A percentile compares a stretch with the other conserved stretches of the same genome.
Conservation (phyloP, 345 rosid genomes). For the Barbarea vulgaris region DNA sequence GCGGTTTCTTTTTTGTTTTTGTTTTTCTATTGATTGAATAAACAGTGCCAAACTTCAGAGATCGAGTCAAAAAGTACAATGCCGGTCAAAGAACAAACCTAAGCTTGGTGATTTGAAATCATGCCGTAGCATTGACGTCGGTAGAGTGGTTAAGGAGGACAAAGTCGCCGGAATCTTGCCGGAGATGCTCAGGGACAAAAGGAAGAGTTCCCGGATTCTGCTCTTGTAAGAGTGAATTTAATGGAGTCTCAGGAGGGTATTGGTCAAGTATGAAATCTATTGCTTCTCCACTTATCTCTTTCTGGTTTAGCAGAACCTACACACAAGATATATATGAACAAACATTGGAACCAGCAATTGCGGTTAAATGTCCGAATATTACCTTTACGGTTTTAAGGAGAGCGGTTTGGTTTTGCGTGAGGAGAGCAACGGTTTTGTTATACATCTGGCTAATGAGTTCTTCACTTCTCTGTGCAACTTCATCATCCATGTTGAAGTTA, state of each 20-base stretch:
- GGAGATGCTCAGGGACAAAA: constrained; percentile 45
- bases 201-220: constrained; percentile 76
- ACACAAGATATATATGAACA: neutral
- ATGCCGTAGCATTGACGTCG: constrained; percentile 32
- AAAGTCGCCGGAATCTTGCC: constrained; percentile 44
- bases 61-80: constrained; percentile 6
- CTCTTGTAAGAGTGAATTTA: constrained; percentile 65
- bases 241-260: constrained; percentile 76
- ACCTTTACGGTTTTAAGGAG: constrained; percentile 87
- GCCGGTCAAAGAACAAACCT: neutral
- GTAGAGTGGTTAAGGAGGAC: constrained; percentile 48
- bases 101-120: neutral
- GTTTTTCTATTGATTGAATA: neutral
- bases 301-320: constrained; percentile 76
- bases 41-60: constrained; percentile 8
- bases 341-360: neutral
- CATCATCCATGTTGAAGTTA: constrained; percentile 85
- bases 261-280: constrained; percentile 71
- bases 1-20: neutral
- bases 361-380: neutral
- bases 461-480: constrained; percentile 75
- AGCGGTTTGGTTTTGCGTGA: constrained; percentile 73
- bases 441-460: constrained; percentile 63
- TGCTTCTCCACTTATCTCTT: constrained; percentile 82
- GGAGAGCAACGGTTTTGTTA: constrained; percentile 63